Evolutionary conservation across 768 basidiomycete genomes (phyloP), one percentile per base, ranked within the genome.

Genomic region (Suillus brevipes): DNA sequence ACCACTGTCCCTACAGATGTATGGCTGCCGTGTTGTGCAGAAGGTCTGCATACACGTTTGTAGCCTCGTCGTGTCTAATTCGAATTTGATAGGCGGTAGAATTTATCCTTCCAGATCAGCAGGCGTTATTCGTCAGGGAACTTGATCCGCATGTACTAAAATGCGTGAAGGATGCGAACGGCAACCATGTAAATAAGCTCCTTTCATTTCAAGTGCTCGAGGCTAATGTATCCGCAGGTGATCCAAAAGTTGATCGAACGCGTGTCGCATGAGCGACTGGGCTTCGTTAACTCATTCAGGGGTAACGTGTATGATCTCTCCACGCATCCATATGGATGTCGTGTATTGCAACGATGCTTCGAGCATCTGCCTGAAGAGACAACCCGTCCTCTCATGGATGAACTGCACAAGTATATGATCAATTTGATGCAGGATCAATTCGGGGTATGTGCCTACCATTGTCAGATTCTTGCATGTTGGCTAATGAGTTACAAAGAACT

Each of bases 21-120:
- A 99, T 76, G 97, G 96, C 5, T 99, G 97, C 77, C 87, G 97
- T 16, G 95, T 99, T 8, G 90, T 96, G 23, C 95, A 97, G 75
- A 95, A 95, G 89, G 94, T 92, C 66, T 31, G 68, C 67, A 38
- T 38, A 34, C 6, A 45, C 34, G 28, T 45, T n/a, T 6, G 62
- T 42, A n/a, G 60, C 13, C 8, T 52, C 9, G 12, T 40, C 12
- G 23, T 6, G 47, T 61, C 70, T 28, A 71, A 42, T 5, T n/a
- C 58, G 53, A 34, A 23, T 64, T 60, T 47, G 65, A 37, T 69
- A 97, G 92, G 94, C 94, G 36, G 82, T 99, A 25, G 95, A 98
- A 72, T 87, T 83, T 72, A 82, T 95, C 61, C 79, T 87, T 20
- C 87, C 88, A 18, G 91, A 92, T 60, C 91, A 96, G 69, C 94